Evolutionary conservation across 2,329 filamentous ascomycete genomes (phyloP), one percentile per base, ranked within the genome.

Genomic region (Aspergillus sclerotialis): DNA sequence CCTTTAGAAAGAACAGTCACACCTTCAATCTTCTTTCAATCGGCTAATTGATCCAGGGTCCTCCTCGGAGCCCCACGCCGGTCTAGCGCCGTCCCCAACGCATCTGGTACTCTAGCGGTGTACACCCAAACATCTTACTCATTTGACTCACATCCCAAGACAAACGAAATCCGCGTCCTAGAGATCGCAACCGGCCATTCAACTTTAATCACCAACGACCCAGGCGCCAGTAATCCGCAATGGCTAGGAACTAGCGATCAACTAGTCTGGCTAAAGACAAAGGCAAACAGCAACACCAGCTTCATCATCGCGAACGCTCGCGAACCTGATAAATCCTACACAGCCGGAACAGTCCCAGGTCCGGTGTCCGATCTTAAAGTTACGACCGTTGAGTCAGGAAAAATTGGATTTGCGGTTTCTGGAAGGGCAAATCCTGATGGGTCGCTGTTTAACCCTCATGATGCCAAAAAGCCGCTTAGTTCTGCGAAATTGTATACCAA

Each of bases 91-190:
- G 44, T 60, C 32, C 67, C 68, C 17, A 69, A 67, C 44, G 49
- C 65, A 2, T 52, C 61, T 15, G 68, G 68, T n/a, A 68, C 60
- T 10, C 56, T 69, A 17, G 62, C 64, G 5, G 56, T 69, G 8
- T 70, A 68, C 46, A 68, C 63, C 7, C 65, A 69, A 35, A 65
- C 66, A 2, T 57, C 60, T n/a, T 71, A 71, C 42, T 69, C 66
- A 14, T 71, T 71, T 44, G 64, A 69, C 18, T 64, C 63, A 1
- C 67, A 70, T 44, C 58, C 60, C 24, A 66, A 66, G 42, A 67
- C 56, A 19, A 63, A 58, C 30, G 68, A 70, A 40, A 64, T 70
- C 29, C 60, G 63, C 15, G 60, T 69, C 4, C 41, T 70, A 4
- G 63, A 70, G 26, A 55, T 70, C 23, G 47, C 50, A 8, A 60